Base-by-base conservation (phyloP, 345 rosid genomes). In the Geranium rotundifolium region DNA sequence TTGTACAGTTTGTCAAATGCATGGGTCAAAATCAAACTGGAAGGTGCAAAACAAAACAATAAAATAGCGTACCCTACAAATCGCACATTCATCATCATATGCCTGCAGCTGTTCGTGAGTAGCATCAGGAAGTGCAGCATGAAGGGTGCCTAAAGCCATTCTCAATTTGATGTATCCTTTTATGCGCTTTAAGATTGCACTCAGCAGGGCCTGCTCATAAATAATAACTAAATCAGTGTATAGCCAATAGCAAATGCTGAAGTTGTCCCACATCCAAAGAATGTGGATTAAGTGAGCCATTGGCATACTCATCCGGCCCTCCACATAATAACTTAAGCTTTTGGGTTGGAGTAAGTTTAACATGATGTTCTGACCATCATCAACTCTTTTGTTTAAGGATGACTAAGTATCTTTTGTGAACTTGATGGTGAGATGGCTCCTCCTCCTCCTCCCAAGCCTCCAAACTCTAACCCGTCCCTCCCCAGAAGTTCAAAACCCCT, bases 101-200 rank as follows among this genome's bases (percentile, higher is more conserved):
- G 87, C 84, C 50, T 67, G 81, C 65, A 93, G 76, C 85, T 90
- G 97, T 68, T 83, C 96, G 58, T 84, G 74, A 59, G 97, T 88
- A 61, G 99, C 99, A 81, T 93, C 95, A 71, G 99, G 97, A 76
- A 93, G 97, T 63, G 97, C 99, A 17, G 97, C 99, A 78, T 93
- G 99, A 73, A 93, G 95, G 63, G 91, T 71, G 4, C 89, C 84
- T 60, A 93, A 75, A 72, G 99, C 97, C 69, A 80, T 81, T 85
- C 85, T 86, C 75, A 90, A 60, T 78, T 90, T 90, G 67, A 84
- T 77, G 69, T 76, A 93, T 65, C 99, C 99, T 77, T 82, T 88
- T 60, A 88, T 75, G 65, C 97, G 92, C 79, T 90, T 93, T 69
- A 88, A 68, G 67, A 88, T 88, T 65, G 99, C 85, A 79, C 92